These are phyloP conservation scores for Pseudocercospora macadamiae DNA, from an alignment of 2,329 filamentous ascomycete species.

Conservation along the genomic window DNA sequence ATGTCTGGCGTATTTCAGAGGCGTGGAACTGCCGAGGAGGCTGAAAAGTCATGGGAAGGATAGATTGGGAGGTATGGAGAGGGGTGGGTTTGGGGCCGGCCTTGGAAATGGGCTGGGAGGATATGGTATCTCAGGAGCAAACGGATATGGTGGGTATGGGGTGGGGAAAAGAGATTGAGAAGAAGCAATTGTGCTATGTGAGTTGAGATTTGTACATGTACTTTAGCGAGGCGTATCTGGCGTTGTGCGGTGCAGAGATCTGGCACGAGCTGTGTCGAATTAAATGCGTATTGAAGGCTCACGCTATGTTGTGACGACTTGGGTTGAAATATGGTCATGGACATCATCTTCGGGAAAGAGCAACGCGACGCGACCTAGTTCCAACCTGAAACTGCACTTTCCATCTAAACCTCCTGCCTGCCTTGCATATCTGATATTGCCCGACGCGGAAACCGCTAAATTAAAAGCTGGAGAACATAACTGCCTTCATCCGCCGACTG, in stretches of 20 bases:
- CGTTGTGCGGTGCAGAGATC: background rate
- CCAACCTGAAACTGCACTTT: too few relatives aligned
- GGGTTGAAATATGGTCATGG: too few relatives aligned
- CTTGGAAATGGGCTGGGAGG: slow-evolving; percentile 35
- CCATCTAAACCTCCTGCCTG: too few relatives aligned
- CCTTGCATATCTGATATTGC: too few relatives aligned
- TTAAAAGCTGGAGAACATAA: too few relatives aligned
- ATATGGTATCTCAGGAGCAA: slow-evolving; percentile 44
- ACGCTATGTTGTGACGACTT: too few relatives aligned
- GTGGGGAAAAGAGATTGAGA: slow-evolving; percentile 48
- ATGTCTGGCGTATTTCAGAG: slow-evolving; percentile 59
- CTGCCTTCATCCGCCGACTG: too few relatives aligned
- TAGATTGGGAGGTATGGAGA: slow-evolving; percentile 46
- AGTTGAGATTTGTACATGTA: background rate
- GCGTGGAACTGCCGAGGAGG: slow-evolving; percentile 54
- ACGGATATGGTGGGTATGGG: slow-evolving; percentile 46
- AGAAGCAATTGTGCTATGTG: background rate
- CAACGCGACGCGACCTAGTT: too few relatives aligned
- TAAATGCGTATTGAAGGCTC: too few relatives aligned
- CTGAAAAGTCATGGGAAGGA: slow-evolving; percentile 62
- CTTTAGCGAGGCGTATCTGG: slow-evolving; percentile 1
- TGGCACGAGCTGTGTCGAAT: background rate
- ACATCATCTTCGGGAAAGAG: too few relatives aligned
- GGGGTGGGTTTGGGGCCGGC: slow-evolving; percentile 36
- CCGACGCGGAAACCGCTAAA: too few relatives aligned